Conservation (phyloP, 768 basidiomycete genomes). For the Agaricus sinodeliciosus region DNA sequence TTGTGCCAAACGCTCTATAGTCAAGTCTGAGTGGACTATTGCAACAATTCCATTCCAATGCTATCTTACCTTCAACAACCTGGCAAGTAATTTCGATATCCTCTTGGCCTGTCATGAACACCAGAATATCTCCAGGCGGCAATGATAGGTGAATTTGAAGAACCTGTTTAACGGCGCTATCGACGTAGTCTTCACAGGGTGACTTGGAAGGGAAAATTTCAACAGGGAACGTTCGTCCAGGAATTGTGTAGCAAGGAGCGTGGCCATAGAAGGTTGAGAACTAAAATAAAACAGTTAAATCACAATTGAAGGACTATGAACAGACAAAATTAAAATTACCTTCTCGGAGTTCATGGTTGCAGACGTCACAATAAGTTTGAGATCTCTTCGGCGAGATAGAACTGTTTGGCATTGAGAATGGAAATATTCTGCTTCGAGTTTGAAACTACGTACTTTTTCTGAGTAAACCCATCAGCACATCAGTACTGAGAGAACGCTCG, state of each 20-base stretch:
- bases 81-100: slow-evolving; percentile 98
- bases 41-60: not conserved
- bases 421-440: not conserved
- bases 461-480: slow-evolving; percentile 95
- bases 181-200: slow-evolving; percentile 98
- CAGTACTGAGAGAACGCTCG: slow-evolving; percentile 94
- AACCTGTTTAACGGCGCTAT: slow-evolving; percentile 96
- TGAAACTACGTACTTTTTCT: slow-evolving; percentile 67
- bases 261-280: slow-evolving; percentile 95
- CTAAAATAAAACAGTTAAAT: slow-evolving; percentile 29
- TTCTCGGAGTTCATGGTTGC: slow-evolving; percentile 99
- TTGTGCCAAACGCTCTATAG: slow-evolving; percentile 79
- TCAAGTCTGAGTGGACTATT: slow-evolving; percentile 1
- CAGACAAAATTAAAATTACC: slow-evolving; percentile 35
- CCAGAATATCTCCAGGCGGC: slow-evolving; percentile 90
- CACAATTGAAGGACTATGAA: not conserved
- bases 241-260: slow-evolving; percentile 91
- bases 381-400: slow-evolving; percentile 82
- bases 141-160: slow-evolving; percentile 93
- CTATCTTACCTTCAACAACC: slow-evolving; percentile 69
- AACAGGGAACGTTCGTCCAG: slow-evolving; percentile 91
- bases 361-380: slow-evolving; percentile 96
- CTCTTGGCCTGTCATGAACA: slow-evolving; percentile 99
- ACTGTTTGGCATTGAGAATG: slow-evolving; percentile 32
- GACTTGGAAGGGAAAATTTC: slow-evolving; percentile 95